Conservation (phyloP, 257 asterid genomes). For the Scutellaria galericulata region DNA sequence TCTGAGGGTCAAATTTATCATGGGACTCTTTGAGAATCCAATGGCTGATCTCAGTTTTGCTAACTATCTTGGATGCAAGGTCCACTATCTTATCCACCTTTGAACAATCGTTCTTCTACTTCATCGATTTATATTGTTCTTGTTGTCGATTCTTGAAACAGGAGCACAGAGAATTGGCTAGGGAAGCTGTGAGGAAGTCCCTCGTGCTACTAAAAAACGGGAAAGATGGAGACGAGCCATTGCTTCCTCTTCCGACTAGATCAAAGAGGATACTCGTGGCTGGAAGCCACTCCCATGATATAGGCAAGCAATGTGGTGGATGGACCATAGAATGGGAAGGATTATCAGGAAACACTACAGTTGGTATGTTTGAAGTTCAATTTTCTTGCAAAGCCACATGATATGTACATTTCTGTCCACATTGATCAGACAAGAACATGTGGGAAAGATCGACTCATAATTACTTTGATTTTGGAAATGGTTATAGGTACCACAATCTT, state of each 20-base stretch:
- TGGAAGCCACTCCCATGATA: slow-evolving; percentile 59
- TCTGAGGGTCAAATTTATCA: slow-evolving; percentile 59
- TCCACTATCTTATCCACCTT: slow-evolving; percentile 6
- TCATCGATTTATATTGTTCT: neutral
- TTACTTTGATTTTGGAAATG: neutral
- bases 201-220: slow-evolving; percentile 79
- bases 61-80: slow-evolving; percentile 55
- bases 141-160: slow-evolving; percentile 27
- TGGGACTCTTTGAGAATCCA: slow-evolving; percentile 74
- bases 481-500: slow-evolving; percentile 60
- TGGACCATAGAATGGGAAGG: slow-evolving; percentile 73
- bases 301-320: slow-evolving; percentile 75
- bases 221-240: slow-evolving; percentile 41
- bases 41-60: slow-evolving; percentile 53
- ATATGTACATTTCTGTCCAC: neutral
- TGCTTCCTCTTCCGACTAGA: slow-evolving; percentile 59
- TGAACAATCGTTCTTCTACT: neutral
- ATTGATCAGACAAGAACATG: neutral
- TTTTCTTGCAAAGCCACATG: slow-evolving; percentile 1
- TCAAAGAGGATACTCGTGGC: slow-evolving; percentile 54
- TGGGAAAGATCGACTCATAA: neutral
- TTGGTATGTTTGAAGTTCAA: slow-evolving; percentile 37
- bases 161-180: slow-evolving; percentile 77
- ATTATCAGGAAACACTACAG: slow-evolving; percentile 45
- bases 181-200: slow-evolving; percentile 81